A percentile compares a stretch with the other conserved stretches of the same genome.
Evolutionary conservation across 441 rosid genomes (phyloP).

Genomic region (Macaranga tanarius): DNA sequence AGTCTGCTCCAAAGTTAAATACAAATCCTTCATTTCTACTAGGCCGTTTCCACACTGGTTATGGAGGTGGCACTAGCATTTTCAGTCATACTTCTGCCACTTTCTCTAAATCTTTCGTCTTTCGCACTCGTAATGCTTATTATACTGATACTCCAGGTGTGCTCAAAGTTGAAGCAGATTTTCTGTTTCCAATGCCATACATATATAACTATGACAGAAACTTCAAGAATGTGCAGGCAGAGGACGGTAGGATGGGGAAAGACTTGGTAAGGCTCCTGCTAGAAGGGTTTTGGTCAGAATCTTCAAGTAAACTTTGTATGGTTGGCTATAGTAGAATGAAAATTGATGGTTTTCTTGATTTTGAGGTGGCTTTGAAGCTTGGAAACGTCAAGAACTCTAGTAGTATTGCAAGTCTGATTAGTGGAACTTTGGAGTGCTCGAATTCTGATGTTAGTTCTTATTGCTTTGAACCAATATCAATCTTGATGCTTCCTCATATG

Average conservation of each 20-base stretch:
- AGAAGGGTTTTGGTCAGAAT: constrained; percentile 41
- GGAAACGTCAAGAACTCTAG: constrained; percentile 24
- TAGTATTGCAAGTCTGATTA: constrained; percentile 32
- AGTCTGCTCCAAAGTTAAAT: neutral
- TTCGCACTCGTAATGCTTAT: constrained; percentile 10
- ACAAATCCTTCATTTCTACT: constrained; percentile 10
- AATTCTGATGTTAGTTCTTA: constrained; percentile 17
- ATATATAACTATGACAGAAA: neutral
- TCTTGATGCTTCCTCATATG: constrained; percentile 37
- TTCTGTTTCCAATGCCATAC: constrained; percentile 15
- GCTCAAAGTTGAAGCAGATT: constrained; percentile 29
- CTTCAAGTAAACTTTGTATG: constrained; percentile 42
- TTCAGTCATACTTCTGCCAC: constrained; percentile 11
- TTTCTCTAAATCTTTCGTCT: constrained; percentile 21
- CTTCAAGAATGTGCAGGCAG: neutral
- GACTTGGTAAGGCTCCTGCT: constrained; percentile 21
- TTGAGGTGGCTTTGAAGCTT: constrained; percentile 36
- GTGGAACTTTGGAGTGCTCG: constrained; percentile 39
- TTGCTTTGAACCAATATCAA: constrained; percentile 31
- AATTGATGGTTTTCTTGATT: neutral
- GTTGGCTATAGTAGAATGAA: constrained; percentile 17
- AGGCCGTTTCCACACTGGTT: constrained; percentile 16
- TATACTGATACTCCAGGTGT: constrained; percentile 18
- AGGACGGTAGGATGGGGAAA: neutral
- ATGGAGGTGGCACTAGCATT: constrained; percentile 19